Evolutionary conservation across 768 basidiomycete species (phyloP), one percentile per base, ranked within the genome.

Genomic region (Lactarius deliciosus): DNA sequence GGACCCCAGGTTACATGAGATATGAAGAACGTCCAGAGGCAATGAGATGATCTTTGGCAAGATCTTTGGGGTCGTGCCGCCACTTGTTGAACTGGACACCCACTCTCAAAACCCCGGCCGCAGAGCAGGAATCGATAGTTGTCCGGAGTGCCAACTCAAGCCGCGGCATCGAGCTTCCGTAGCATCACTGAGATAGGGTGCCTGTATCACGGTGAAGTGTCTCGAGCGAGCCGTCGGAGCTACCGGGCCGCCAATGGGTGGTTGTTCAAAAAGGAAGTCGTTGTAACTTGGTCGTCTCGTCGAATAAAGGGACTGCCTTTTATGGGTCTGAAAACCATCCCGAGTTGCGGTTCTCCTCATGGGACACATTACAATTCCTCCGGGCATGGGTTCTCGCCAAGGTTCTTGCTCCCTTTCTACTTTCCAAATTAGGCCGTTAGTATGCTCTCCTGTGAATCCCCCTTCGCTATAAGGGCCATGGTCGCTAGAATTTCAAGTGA

Each of bases 261-360:
- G 11, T 25, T 7, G 32, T 32, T 32, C 6, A 18, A 58, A 57
- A 58, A 64, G 63, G 63, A 57, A 58, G 11, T 22, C 18, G 20
- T 64, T 64, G 63, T 64, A 47, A 34, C 22, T 36, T 10, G 50
- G n/a, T 50, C n/a, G 10, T 2, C 11, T 50, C 47, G 22, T 38
- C 45, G 22, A 58, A 64, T 59, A 59, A 64, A 59, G 64, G 57
- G 47, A 59, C 28, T 59, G 11, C 57, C 57, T 18, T 54, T 64
- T 53, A 18, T 20, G 34, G 63, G 5, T 25, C 7, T 8, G 30
- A 30, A 34, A 28, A 36, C 43, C 25, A n/a, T 11, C 20, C n/a
- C 38, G 5, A 18, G 40, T 47, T 45, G 38, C 28, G 4, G 13
- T 45, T 59, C 11, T 15, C 50, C 41, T 53, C 22, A 22, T 50